These are phyloP conservation scores for Hyphopichia wangnamkhiaoensis DNA, from an alignment of 1,139 yeast genomes.

Conservation along the genomic window DNA sequence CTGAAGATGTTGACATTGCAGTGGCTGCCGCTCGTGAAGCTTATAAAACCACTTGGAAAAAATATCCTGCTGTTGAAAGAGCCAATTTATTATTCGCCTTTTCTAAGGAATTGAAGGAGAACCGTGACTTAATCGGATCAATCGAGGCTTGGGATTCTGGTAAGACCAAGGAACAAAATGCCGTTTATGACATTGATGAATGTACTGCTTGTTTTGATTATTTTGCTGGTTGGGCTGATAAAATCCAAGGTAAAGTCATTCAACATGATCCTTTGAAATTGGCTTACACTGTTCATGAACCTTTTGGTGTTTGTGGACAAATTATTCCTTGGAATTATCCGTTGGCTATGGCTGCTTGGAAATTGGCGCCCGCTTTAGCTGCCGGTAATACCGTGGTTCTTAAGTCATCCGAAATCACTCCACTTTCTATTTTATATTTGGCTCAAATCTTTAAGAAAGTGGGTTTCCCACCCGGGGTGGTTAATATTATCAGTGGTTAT, in stretches of 20 bases:
- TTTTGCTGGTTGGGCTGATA: slow-evolving; percentile 86
- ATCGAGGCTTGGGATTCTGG: slow-evolving; percentile 85
- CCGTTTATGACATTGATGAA: slow-evolving; percentile 59
- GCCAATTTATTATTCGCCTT: slow-evolving; percentile 55
- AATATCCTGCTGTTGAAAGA: slow-evolving; percentile 51
- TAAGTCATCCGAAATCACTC: slow-evolving; percentile 69
- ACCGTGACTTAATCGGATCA: slow-evolving; percentile 58
- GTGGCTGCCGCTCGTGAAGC: slow-evolving; percentile 74
- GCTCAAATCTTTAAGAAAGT: slow-evolving; percentile 59
- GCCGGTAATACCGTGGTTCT: slow-evolving; percentile 67
- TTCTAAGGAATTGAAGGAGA: slow-evolving; percentile 60
- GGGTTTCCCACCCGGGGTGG: slow-evolving; percentile 74
- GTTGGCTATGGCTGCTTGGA: slow-evolving; percentile 60
- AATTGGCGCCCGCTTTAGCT: slow-evolving; percentile 64
- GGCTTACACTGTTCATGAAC: slow-evolving; percentile 80
- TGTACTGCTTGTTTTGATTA: slow-evolving; percentile 61
- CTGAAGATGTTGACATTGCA: slow-evolving; percentile 72
- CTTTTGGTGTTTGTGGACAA: slow-evolving; percentile 79
- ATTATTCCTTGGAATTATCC: slow-evolving; percentile 72
- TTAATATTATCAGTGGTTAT: slow-evolving; percentile 59
- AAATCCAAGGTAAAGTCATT: slow-evolving; percentile 68
- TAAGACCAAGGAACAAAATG: slow-evolving; percentile 58
- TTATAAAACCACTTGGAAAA: slow-evolving; percentile 52
- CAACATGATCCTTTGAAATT: slow-evolving; percentile 67
- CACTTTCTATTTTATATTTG: slow-evolving; percentile 57